Conservation (phyloP, 164 flowering plant genomes). For the Vitis rotundifolia region DNA sequence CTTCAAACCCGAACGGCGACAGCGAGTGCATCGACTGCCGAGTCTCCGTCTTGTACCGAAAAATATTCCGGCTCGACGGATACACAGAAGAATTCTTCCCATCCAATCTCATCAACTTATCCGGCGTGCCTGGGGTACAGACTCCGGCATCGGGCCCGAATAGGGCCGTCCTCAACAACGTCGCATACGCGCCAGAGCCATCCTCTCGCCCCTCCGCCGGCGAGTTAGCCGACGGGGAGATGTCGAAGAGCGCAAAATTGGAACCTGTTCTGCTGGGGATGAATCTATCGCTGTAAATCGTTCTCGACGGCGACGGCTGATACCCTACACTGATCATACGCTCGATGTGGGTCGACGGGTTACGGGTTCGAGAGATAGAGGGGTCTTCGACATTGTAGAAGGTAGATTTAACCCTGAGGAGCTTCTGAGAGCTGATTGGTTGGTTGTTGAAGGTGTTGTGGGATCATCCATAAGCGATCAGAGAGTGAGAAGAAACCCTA, state of each 20-base stretch:
- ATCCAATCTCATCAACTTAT: slow-evolving; percentile 27
- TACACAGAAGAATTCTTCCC: slow-evolving; percentile 17
- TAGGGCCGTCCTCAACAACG: slow-evolving; percentile 57
- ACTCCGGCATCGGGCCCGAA: slow-evolving; percentile 61
- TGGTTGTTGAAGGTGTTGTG: slow-evolving; percentile 15
- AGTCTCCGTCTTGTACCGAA: slow-evolving; percentile 84
- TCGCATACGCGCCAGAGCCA: slow-evolving; percentile 50
- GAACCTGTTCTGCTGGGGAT: slow-evolving; percentile 87
- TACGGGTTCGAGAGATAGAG: slow-evolving; percentile 29
- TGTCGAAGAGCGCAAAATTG: slow-evolving; percentile 73
- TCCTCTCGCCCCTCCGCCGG: slow-evolving; percentile 48
- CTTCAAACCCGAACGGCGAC: slow-evolving; percentile 70
- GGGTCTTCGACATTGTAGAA: slow-evolving; percentile 27
- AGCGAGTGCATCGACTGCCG: slow-evolving; percentile 51
- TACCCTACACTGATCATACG: slow-evolving; percentile 39
- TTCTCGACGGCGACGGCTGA: slow-evolving; percentile 53
- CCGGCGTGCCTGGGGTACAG: slow-evolving; percentile 60
- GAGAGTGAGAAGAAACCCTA: slow-evolving; percentile 5
- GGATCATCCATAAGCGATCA: slow-evolving; percentile 30
- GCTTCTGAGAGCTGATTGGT: slow-evolving; percentile 6
- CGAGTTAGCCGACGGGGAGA: slow-evolving; percentile 35
- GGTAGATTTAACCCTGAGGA: slow-evolving; percentile 40
- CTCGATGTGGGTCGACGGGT: slow-evolving; percentile 32
- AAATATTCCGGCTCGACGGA: slow-evolving; percentile 65
- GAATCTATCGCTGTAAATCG: slow-evolving; percentile 85